Evolutionary conservation across 202 grass and related monocot species (phyloP), one percentile per base, ranked within the genome.

Genomic region (Panicum virgatum): DNA sequence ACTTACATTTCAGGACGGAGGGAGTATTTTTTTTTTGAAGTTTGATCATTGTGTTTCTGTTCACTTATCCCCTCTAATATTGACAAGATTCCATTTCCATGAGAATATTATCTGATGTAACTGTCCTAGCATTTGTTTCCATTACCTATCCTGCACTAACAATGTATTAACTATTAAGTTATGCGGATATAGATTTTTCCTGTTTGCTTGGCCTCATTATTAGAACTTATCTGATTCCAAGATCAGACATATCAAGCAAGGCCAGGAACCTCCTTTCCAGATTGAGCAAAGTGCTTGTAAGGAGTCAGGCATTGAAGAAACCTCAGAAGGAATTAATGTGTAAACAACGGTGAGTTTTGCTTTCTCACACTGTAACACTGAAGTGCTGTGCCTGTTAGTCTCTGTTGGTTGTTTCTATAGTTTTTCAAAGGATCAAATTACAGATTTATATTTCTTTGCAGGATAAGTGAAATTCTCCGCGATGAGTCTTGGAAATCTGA

Each of bases 161-260:
- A 40, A 44, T 76, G 47, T 53, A 40, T 66, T 53, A 76, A 67
- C 40, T 53, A 34, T 66, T 53, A 72, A 62, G 52, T 66, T 73
- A 45, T 30, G 45, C 61, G 68, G 36, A 18, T 70, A 72, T 72
- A 10, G 38, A 48, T 70, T 38, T 42, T 56, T 56, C 54, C 67
- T 74, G 51, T 91, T 80, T 66, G 72, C 81, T 58, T 76, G 75
- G 65, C 60, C 67, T 82, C 52, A 66, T 80, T 90, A 81, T 72
- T 88, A 66, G 51, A 82, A 85, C 69, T 81, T 80, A 86, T 86
- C 84, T 92, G 78, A 81, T 99, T 88, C 91, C 85, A 93, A 93
- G 74, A 93, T 96, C 91, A 99, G 96, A 93, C 84, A 90, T 99
- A 88, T 96, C 92, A 85, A 90, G 90, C 82, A 99, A 75, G 87